Evolutionary conservation across 495 filamentous ascomycete species (phyloP).

Genomic region (Aspergillus avenaceus): DNA sequence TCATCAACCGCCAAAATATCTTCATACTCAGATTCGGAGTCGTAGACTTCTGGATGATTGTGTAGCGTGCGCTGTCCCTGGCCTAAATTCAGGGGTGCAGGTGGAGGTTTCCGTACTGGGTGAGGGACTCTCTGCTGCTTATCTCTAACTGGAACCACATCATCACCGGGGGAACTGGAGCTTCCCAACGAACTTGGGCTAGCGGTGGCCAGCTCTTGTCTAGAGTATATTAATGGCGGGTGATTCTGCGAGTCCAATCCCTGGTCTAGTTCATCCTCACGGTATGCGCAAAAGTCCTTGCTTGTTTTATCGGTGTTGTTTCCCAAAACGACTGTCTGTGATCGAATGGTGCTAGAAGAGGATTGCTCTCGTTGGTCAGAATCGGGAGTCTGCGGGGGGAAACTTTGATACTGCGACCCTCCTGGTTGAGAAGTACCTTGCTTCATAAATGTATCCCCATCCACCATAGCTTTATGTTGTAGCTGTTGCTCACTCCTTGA

Average conservation of each 20-base stretch:
- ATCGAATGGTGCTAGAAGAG: not conserved
- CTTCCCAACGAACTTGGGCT: conserved; percentile 17
- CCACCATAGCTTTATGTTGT: not conserved
- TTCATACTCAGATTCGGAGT: conserved; percentile 82
- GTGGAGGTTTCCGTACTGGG: conserved; percentile 73
- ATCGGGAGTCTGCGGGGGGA: not conserved
- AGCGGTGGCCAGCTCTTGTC: conserved; percentile 13
- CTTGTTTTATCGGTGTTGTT: not conserved
- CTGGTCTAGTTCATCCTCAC: conserved; percentile 2
- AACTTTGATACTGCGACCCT: not conserved
- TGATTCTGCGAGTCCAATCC: conserved; percentile 5
- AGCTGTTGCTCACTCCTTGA: conserved; percentile 14
- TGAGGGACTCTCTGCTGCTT: conserved; percentile 37
- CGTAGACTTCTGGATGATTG: conserved; percentile 47
- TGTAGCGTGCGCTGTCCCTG: conserved; percentile 34
- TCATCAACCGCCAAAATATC: conserved; percentile 67
- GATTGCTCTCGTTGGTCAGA: not conserved
- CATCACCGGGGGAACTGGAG: conserved; percentile 13
- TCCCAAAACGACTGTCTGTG: not conserved
- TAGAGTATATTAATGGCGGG: conserved; percentile 7
- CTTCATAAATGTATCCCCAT: not conserved
- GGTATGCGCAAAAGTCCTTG: not conserved
- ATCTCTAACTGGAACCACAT: conserved; percentile 12
- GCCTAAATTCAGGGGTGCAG: conserved; percentile 74
- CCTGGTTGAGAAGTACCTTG: not conserved